Evolutionary conservation across 2,329 filamentous ascomycete genomes (phyloP).

Genomic region (Aureobasidium sp.): DNA sequence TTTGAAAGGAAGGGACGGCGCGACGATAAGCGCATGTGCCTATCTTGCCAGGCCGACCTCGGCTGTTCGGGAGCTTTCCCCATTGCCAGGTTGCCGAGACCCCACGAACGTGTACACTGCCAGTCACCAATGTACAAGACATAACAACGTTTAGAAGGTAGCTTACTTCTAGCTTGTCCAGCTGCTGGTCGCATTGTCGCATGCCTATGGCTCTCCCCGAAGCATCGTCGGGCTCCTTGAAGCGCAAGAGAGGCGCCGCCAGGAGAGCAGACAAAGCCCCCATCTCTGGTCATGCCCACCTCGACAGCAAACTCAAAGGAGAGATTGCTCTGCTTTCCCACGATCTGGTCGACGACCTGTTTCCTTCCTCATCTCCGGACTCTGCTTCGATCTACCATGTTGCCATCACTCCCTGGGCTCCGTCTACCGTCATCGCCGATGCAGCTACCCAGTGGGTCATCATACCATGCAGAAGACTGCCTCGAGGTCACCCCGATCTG

Average conservation of each 20-base stretch:
- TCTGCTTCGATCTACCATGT: conserved; percentile 39
- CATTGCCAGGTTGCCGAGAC: background rate
- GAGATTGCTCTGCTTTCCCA: conserved; percentile 81
- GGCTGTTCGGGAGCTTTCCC: conserved; percentile 5
- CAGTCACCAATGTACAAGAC: background rate
- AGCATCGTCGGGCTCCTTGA: conserved; percentile 39
- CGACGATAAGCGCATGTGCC: background rate
- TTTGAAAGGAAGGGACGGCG: background rate
- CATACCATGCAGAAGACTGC: conserved; percentile 58
- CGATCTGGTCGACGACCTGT: conserved; percentile 76
- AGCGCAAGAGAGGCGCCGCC: conserved; percentile 44
- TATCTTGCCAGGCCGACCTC: background rate
- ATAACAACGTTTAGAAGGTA: background rate
- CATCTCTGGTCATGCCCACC: conserved; percentile 69
- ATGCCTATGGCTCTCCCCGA: conserved; percentile 38
- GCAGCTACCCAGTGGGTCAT: conserved; percentile 74
- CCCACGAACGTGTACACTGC: background rate
- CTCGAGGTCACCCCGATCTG: conserved; percentile 47
- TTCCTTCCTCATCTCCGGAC: conserved; percentile 42
- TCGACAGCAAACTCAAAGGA: conserved; percentile 78
- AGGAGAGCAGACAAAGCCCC: conserved; percentile 59
- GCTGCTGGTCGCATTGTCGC: background rate
- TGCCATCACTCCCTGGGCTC: conserved; percentile 67
- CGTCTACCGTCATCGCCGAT: conserved; percentile 41
- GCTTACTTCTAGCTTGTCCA: background rate